These are phyloP conservation scores for Veloboletus limbatus DNA, from an alignment of 1,284 basidiomycete genomes.

Conservation along the genomic window DNA sequence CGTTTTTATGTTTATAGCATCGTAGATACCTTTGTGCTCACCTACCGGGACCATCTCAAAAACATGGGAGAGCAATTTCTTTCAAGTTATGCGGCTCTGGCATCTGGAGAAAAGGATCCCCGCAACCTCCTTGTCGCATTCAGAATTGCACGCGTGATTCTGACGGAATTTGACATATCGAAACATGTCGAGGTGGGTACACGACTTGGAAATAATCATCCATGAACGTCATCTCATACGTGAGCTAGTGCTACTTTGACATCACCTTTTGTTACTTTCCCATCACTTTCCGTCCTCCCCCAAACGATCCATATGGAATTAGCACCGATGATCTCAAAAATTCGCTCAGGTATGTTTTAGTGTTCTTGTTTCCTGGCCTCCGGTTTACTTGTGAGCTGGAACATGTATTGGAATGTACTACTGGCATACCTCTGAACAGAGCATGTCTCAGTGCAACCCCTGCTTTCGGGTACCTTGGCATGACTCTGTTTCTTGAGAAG, in stretches of 20 bases:
- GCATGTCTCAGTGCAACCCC: constrained; percentile 78
- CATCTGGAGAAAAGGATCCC: constrained; percentile 97
- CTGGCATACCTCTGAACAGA: constrained; percentile 24
- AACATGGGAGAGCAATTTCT: constrained; percentile 73
- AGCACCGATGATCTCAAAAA: constrained; percentile 83
- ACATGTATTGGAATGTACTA: background rate
- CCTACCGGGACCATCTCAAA: constrained; percentile 71
- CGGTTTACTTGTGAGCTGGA: constrained; percentile 24
- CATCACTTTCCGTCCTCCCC: constrained; percentile 93
- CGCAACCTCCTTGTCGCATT: constrained; percentile 92
- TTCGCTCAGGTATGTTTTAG: constrained; percentile 56
- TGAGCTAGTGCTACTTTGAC: constrained; percentile 85
- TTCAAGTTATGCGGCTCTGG: constrained; percentile 73
- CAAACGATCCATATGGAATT: constrained; percentile 93
- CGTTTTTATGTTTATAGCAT: constrained; percentile 83
- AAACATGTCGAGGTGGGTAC: constrained; percentile 69
- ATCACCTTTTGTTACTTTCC: constrained; percentile 99
- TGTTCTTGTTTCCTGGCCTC: constrained; percentile 1
- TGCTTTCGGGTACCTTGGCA: constrained; percentile 79
- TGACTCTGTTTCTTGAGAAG: constrained; percentile 92
- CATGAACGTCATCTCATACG: background rate
- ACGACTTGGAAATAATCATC: background rate
- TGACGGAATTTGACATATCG: constrained; percentile 85
- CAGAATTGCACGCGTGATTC: constrained; percentile 79
- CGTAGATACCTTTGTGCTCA: constrained; percentile 76